These are phyloP conservation scores for Komagataea norvegica DNA, from an alignment of 1,139 yeast genomes.

Conservation along the genomic window DNA sequence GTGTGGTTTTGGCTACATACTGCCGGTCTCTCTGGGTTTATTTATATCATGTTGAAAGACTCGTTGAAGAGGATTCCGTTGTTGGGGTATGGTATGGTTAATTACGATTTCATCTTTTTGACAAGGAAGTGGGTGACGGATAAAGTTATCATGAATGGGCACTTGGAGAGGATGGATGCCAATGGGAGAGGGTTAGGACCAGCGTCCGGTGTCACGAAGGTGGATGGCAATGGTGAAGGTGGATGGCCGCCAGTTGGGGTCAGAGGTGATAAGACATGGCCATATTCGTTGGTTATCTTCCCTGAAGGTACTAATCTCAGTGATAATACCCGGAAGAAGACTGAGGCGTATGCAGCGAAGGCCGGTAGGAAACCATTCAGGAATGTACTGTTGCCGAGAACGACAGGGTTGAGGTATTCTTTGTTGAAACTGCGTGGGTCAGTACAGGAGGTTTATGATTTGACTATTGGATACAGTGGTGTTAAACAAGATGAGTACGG, in stretches of 20 bases:
- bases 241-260: conserved; percentile 41
- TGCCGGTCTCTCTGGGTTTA: conserved; percentile 55
- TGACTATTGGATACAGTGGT: conserved; percentile 80
- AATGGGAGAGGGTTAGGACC: conserved; percentile 44
- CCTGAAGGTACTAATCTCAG: conserved; percentile 96
- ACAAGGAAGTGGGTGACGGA: conserved; percentile 84
- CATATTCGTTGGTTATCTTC: conserved; percentile 59
- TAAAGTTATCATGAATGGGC: conserved; percentile 51
- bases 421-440: conserved; percentile 55
- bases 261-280: conserved; percentile 31
- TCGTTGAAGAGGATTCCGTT: conserved; percentile 72
- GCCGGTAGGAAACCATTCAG: conserved; percentile 43
- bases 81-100: conserved; percentile 83
- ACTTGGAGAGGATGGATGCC: conserved; percentile 52
- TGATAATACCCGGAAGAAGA: conserved; percentile 53
- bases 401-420: conserved; percentile 70
- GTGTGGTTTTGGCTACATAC: conserved; percentile 85
- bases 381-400: conserved; percentile 74
- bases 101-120: conserved; percentile 73
- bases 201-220: conserved; percentile 39
- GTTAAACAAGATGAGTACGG: conserved; percentile 62
- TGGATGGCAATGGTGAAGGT: conserved; percentile 25
- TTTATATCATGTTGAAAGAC: conserved; percentile 72
- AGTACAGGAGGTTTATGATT: conserved; percentile 69
- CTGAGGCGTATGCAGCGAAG: conserved; percentile 53